Base-by-base conservation (phyloP, 805 yeast species). In the Cyberlindnera japonica region DNA sequence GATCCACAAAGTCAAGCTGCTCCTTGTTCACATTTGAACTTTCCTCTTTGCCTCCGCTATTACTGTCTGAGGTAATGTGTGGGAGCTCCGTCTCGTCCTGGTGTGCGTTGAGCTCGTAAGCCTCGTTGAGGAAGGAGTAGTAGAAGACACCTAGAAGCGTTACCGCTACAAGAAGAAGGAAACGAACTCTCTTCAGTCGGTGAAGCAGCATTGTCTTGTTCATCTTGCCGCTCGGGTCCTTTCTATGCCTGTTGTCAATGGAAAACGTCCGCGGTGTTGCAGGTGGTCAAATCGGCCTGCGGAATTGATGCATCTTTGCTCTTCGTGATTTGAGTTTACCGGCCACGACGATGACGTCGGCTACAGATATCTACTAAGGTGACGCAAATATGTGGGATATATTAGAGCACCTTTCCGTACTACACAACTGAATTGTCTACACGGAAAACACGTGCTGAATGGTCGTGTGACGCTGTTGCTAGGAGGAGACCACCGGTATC, bases 381-480 rank as follows among this genome's bases (percentile, higher is more conserved):
- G n/a, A n/a, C n/a, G n/a, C n/a, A 23, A 22, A 22, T 8, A 22
- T 22, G 24, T 9, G 11, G n/a, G n/a, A 11, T 22, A 22, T 22
- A 22, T 22, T 22, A 22, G 24, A 22, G 24, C 24, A 22, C 8
- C 24, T n/a, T n/a, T n/a, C n/a, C n/a, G n/a, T n/a, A n/a, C n/a
- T n/a, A n/a, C n/a, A n/a, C n/a, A n/a, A n/a, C n/a, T n/a, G 24
- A 22, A 22, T 11, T 22, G 24, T 22, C 24, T 8, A 22, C 24
- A 11, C 24, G 8, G 24, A 22, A 68, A 18, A 68, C 55, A 48
- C 74, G 65, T 2, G 65, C 53, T 1, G 93, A 82, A 31, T 73
- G 64, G 55, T 87, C 96, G 30, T 68, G 71, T 50, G 88, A 77
- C 13, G 81, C 83, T 24, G 72, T 79, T 1, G 81, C 89, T 41